Evolutionary conservation across 306 rosid species (phyloP).

Genomic region (Prunus dulcis): DNA sequence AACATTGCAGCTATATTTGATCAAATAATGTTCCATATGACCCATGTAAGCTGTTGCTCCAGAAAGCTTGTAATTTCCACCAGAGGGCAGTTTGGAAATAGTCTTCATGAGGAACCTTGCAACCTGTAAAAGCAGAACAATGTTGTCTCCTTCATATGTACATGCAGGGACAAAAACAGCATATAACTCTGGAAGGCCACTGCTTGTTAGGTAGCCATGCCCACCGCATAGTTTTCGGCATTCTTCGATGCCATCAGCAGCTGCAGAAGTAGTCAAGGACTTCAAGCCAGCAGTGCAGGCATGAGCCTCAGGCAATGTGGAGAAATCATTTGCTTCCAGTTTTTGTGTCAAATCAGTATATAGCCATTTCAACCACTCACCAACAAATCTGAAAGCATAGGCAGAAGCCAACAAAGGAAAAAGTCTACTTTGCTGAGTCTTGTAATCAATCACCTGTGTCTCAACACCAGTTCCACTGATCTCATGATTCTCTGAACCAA

Average conservation of each 20-base stretch:
- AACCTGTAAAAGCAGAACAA: conserved; percentile 88
- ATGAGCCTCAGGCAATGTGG: conserved; percentile 87
- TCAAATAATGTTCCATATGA: conserved; percentile 54
- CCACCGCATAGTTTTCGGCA: conserved; percentile 93
- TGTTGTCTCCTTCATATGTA: conserved; percentile 89
- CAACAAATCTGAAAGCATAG: conserved; percentile 89
- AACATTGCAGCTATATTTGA: conserved; percentile 48
- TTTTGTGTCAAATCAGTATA: conserved; percentile 70
- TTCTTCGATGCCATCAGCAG: conserved; percentile 87
- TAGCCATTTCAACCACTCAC: conserved; percentile 86
- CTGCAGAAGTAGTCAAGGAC: conserved; percentile 76
- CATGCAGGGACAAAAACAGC: conserved; percentile 88
- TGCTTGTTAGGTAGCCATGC: conserved; percentile 87
- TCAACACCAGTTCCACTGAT: conserved; percentile 53
- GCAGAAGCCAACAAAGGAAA: conserved; percentile 94
- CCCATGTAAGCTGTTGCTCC: conserved; percentile 80
- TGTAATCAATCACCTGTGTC: conserved; percentile 91
- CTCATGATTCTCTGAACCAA: conserved; percentile 41
- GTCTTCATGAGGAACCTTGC: conserved; percentile 88
- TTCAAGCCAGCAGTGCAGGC: conserved; percentile 97
- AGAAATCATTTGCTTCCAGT: conserved; percentile 69
- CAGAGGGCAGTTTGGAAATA: conserved; percentile 62
- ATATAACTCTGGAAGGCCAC: conserved; percentile 90
- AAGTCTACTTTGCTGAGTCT: conserved; percentile 89
- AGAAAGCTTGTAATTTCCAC: conserved; percentile 46